phyloP scores from a whole-genome alignment of 805 yeast genomes.

The Allodekkera sacchari region DNA sequence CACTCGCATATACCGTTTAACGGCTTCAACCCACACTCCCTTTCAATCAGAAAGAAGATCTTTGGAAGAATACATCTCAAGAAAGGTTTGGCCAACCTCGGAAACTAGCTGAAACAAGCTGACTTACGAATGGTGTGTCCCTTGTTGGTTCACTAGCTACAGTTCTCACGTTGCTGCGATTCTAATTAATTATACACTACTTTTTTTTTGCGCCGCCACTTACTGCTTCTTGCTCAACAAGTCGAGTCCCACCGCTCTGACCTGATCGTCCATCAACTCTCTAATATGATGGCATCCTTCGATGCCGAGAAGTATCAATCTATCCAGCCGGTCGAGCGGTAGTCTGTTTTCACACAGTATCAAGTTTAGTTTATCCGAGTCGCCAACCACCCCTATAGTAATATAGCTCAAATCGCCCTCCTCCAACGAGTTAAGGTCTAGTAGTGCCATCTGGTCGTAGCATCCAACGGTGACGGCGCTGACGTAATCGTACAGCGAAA shows the following conservation, averaged over 20 bases:
- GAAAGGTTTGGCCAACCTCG: too few relatives aligned
- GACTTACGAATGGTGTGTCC: too few relatives aligned
- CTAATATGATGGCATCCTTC: constrained; percentile 81
- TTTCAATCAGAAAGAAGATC: too few relatives aligned
- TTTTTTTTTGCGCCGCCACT: too few relatives aligned
- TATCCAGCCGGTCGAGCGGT: constrained; percentile 73
- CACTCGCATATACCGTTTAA: too few relatives aligned
- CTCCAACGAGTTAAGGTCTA: constrained; percentile 78
- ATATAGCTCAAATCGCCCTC: constrained; percentile 75
- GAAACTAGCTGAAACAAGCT: too few relatives aligned
- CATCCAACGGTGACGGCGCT: constrained; percentile 75
- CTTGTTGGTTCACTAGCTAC: too few relatives aligned
- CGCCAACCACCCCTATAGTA: constrained; percentile 80
- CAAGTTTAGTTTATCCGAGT: constrained; percentile 68
- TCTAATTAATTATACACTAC: too few relatives aligned
- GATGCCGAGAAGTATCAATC: constrained; percentile 70
- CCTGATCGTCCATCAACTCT: constrained; percentile 78
- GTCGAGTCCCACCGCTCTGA: constrained; percentile 65
- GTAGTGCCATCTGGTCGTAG: constrained; percentile 63
- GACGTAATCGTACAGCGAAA: constrained; percentile 87
- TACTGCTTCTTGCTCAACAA: constrained; percentile 19
- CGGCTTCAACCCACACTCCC: too few relatives aligned
- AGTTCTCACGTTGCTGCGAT: too few relatives aligned
- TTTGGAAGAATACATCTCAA: too few relatives aligned
- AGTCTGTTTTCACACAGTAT: constrained; percentile 75